Percentiles rank a stretch among this genome's conserved stretches.
phyloP scores from a whole-genome alignment of 148 eudicot genomes.

The Gaultheria prostrata region DNA sequence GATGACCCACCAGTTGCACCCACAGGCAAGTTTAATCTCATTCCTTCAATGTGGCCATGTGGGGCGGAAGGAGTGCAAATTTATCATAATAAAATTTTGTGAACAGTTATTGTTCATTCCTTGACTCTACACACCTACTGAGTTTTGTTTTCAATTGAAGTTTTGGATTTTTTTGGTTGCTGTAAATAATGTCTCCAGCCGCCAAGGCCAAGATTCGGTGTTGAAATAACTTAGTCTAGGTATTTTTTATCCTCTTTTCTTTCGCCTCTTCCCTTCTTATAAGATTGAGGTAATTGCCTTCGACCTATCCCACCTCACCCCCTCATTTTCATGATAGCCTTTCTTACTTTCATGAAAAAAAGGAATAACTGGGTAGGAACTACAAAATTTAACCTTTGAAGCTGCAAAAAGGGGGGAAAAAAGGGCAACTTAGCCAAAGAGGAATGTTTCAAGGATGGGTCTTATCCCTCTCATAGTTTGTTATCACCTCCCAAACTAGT shows the following conservation, averaged over 20 bases:
- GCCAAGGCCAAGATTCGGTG: neutral
- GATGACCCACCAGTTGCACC: constrained; percentile 77
- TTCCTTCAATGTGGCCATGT: neutral
- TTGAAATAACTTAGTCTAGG: neutral
- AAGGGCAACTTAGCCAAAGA: neutral
- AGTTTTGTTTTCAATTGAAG: neutral
- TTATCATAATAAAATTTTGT: neutral
- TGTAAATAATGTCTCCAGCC: neutral
- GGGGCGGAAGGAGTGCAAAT: neutral
- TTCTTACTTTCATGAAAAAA: neutral
- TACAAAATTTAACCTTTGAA: neutral
- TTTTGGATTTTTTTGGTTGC: neutral
- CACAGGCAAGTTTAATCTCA: constrained; percentile 40
- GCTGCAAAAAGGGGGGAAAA: neutral
- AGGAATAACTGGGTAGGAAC: neutral
- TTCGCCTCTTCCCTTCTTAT: neutral
- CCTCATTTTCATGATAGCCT: neutral
- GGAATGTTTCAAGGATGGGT: neutral
- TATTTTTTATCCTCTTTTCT: neutral
- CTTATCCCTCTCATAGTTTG: neutral
- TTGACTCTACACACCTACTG: neutral
- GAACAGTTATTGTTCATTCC: neutral
- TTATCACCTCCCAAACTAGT: neutral
- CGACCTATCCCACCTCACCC: neutral
- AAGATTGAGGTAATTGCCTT: neutral